Evolutionary conservation across 176 grass and related monocot genomes (phyloP).

Genomic region (bread wheat (Triticum aestivum)): IWGSC_CS_RefSeq_v2.1 NC_057794.1:290311337-290311836

Average conservation of each 20-base stretch:
- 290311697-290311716: conserved; percentile 82
- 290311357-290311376: conserved; percentile 36
- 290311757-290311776: conserved; percentile 28
- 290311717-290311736: conserved; percentile 58
- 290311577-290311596: conserved; percentile 42
- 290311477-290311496: conserved; percentile 34
- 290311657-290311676: conserved; percentile 50
- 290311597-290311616: conserved; percentile 70
- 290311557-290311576: conserved; percentile 70
- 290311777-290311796: conserved; percentile 43
- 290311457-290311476: conserved; percentile 29
- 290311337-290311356: conserved; percentile 26
- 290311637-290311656: conserved; percentile 31
- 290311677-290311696: conserved; percentile 65
- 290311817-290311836: conserved; percentile 28
- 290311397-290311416: conserved; percentile 40
- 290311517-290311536: conserved; percentile 68
- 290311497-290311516: conserved; percentile 47
- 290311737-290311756: conserved; percentile 48
- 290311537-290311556: conserved; percentile 72
- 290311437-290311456: conserved; percentile 39
- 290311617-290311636: conserved; percentile 68
- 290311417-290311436: conserved; percentile 26
- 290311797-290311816: conserved; percentile 41
- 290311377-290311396: conserved; percentile 38